Conservation (phyloP, 225 moss, liverwort and hornwort species). For the Lunularia cruciata region DNA sequence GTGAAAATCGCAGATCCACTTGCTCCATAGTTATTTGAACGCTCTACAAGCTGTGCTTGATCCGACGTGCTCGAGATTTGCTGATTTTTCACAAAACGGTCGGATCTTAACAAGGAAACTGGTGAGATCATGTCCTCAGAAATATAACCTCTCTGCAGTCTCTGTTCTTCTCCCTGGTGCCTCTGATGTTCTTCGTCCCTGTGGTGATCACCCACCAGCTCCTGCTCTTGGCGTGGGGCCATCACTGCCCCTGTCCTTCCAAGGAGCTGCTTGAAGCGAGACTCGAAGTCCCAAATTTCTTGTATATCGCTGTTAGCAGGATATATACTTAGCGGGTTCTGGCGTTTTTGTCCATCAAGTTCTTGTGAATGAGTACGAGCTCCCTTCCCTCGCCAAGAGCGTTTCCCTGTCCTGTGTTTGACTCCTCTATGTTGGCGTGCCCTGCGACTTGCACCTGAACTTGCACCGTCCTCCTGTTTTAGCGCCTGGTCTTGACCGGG, state of each 20-base stretch:
- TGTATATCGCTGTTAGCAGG: neutral
- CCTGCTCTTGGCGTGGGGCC: neutral
- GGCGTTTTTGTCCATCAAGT: too few relatives aligned
- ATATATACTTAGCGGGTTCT: too few relatives aligned
- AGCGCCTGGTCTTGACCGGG: neutral
- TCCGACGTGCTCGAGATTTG: neutral
- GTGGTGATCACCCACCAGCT: neutral
- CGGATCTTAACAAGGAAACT: slow-evolving; percentile 10
- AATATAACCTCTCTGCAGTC: neutral
- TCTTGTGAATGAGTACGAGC: too few relatives aligned
- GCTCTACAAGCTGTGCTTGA: neutral
- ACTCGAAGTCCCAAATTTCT: neutral
- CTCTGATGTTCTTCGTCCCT: neutral
- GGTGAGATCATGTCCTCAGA: slow-evolving; percentile 18
- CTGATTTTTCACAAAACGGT: slow-evolving; percentile 8
- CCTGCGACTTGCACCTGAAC: neutral
- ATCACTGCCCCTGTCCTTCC: neutral
- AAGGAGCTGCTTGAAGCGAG: neutral
- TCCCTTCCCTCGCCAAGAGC: neutral
- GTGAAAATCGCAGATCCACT: neutral
- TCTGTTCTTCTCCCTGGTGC: neutral
- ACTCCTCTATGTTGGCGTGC: neutral
- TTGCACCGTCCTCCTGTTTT: too few relatives aligned
- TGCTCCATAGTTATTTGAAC: neutral
- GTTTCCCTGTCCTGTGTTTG: neutral